Percentiles rank a stretch among this genome's conserved stretches.
phyloP scores from a whole-genome alignment of 169 alveolate species.

The Plasmodium vivax region DNA sequence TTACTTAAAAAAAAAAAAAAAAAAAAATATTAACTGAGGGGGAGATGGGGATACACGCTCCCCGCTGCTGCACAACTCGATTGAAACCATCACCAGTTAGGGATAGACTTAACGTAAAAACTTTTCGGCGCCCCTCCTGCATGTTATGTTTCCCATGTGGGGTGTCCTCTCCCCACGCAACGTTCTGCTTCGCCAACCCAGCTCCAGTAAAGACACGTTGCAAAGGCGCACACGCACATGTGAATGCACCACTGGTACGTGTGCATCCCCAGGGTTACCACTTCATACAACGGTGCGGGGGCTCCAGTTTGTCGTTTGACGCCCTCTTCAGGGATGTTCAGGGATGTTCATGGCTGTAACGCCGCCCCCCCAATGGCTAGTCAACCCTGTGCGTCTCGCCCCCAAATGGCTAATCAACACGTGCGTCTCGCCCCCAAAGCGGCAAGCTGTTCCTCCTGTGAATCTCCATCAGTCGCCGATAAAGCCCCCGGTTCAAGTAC shows the following conservation, averaged over 20 bases:
- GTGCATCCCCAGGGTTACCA: neutral
- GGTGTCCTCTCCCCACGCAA: neutral
- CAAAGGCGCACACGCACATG: neutral
- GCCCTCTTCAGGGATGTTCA: neutral
- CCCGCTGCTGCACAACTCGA: neutral
- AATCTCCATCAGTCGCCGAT: neutral
- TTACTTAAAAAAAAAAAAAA: neutral
- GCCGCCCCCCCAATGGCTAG: neutral
- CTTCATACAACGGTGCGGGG: neutral
- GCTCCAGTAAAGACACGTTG: neutral
- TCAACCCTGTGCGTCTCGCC: neutral
- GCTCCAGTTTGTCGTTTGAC: neutral
- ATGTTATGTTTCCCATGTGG: neutral
- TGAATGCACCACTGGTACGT: too few relatives aligned
- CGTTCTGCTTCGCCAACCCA: neutral
- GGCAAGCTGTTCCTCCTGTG: constrained; percentile 5
- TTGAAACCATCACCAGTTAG: neutral
- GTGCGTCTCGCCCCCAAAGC: neutral
- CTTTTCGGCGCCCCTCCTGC: neutral
- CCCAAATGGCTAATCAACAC: neutral
- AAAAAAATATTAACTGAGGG: neutral
- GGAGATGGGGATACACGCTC: neutral
- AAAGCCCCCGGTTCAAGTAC: constrained; percentile 6
- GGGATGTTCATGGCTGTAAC: neutral
- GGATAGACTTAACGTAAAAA: neutral